phyloP scores from a whole-genome alignment of 257 asterid species.

The Hygrophila difformis region DNA sequence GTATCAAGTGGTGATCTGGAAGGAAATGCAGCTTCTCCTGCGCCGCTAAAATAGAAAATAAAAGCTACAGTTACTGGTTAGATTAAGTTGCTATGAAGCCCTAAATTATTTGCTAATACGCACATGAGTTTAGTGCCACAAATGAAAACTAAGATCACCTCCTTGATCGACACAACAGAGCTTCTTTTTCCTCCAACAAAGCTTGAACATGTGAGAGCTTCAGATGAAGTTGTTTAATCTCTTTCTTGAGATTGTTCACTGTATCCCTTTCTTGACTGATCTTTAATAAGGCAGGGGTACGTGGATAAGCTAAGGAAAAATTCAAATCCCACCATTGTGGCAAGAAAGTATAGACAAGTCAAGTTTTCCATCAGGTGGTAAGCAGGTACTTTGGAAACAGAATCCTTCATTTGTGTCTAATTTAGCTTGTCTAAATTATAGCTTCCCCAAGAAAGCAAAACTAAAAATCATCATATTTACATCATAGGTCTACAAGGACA shows the following conservation, averaged over 20 bases:
- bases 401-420: background rate
- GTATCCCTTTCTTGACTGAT: constrained; percentile 73
- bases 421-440: background rate
- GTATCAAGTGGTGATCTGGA: constrained; percentile 22
- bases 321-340: constrained; percentile 9
- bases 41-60: constrained; percentile 29
- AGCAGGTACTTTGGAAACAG: background rate
- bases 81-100: too few species aligned
- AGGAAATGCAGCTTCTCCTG: constrained; percentile 31
- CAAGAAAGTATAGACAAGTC: constrained; percentile 12
- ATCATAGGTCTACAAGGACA: too few species aligned
- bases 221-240: constrained; percentile 63
- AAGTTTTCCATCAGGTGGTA: background rate
- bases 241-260: constrained; percentile 66
- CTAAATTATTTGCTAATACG: too few species aligned
- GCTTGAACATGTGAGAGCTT: constrained; percentile 65
- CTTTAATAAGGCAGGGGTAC: constrained; percentile 92
- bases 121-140: constrained; percentile 10
- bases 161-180: constrained; percentile 37
- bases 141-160: too few species aligned
- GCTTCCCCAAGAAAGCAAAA: background rate
- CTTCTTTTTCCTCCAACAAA: constrained; percentile 67
- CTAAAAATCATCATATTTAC: constrained; percentile 5
- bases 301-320: constrained; percentile 75
- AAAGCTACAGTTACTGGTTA: constrained; percentile 17